These are phyloP conservation scores for Aspergillus novofumigatus DNA, from an alignment of 2,329 filamentous ascomycete genomes.

Conservation along the genomic window DNA sequence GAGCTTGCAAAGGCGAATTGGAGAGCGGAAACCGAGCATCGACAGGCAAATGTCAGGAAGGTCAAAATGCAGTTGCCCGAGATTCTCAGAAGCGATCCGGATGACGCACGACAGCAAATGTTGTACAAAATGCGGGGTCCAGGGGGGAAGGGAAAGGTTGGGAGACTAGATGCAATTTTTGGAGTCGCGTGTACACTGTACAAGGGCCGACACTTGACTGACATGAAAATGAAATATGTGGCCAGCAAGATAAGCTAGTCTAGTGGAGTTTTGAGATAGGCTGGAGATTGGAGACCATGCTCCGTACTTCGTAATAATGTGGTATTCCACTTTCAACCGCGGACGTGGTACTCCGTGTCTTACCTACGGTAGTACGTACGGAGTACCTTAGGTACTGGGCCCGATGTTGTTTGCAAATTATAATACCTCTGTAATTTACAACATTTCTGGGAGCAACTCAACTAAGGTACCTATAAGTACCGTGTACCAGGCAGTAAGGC, in stretches of 20 bases:
- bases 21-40: conserved; percentile 34
- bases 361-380: too few relatives aligned
- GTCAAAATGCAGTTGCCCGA: conserved; percentile 15
- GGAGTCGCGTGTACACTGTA: neutral
- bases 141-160: neutral
- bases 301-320: neutral
- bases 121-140: conserved; percentile 8
- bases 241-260: neutral
- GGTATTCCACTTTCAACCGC: neutral
- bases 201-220: neutral
- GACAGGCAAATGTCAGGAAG: conserved; percentile 14
- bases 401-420: too few relatives aligned
- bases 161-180: neutral
- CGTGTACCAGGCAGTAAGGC: neutral
- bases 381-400: too few relatives aligned
- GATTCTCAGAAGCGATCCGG: conserved; percentile 4
- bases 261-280: neutral
- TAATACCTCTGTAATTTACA: neutral
- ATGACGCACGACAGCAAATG: conserved; percentile 6
- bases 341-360: too few relatives aligned
- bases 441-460: neutral
- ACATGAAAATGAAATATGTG: neutral
- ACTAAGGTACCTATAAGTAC: neutral
- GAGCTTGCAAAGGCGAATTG: conserved; percentile 27
- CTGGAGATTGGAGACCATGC: neutral